Percentiles rank a stretch among this genome's conserved stretches.
These are phyloP conservation scores for Kodamaea suecica DNA, from an alignment of 1,139 yeast species.

Conservation along the genomic window DNA sequence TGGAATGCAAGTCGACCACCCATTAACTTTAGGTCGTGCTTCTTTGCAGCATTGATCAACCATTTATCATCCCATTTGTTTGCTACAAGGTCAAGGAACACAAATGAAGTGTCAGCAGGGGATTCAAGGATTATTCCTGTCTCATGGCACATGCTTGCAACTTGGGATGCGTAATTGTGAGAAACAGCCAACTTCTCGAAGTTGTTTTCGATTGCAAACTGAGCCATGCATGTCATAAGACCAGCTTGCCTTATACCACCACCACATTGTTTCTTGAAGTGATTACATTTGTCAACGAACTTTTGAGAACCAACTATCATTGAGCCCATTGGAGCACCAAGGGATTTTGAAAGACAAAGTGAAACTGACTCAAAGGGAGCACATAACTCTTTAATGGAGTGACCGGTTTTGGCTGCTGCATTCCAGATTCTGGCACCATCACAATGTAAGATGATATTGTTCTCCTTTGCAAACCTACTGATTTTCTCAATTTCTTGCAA, in stretches of 20 bases:
- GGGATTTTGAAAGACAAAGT: conserved; percentile 42
- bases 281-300: conserved; percentile 43
- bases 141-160: conserved; percentile 60
- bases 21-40: conserved; percentile 58
- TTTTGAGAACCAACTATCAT: conserved; percentile 34
- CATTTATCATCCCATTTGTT: conserved; percentile 44
- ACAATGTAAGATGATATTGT: conserved; percentile 37
- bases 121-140: conserved; percentile 40
- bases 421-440: conserved; percentile 52
- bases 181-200: conserved; percentile 44
- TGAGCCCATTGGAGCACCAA: conserved; percentile 49
- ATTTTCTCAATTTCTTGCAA: conserved; percentile 40
- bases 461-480: conserved; percentile 32
- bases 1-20: conserved; percentile 84
- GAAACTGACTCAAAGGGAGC: conserved; percentile 44
- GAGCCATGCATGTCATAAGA: conserved; percentile 40
- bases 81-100: conserved; percentile 36
- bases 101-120: conserved; percentile 44
- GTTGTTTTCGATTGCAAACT: conserved; percentile 40
- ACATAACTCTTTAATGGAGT: conserved; percentile 37
- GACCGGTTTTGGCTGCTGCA: conserved; percentile 42
- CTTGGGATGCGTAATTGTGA: conserved; percentile 62
- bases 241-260: conserved; percentile 51
- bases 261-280: conserved; percentile 46
- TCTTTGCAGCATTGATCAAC: conserved; percentile 53